These are phyloP conservation scores for Corymbia citriodora DNA, from an alignment of 441 rosid genomes.

Conservation along the genomic window DNA sequence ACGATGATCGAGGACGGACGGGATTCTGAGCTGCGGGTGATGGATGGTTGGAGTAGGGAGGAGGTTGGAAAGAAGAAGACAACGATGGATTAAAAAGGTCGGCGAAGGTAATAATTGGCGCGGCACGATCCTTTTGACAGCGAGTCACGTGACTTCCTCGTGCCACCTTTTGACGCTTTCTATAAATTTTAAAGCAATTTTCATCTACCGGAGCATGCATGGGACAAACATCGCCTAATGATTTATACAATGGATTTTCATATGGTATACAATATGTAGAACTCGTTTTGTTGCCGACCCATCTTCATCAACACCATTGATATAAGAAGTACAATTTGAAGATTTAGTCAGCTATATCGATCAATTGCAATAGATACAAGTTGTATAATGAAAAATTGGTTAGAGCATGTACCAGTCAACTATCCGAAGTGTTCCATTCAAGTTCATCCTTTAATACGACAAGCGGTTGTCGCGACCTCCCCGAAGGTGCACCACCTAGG, in stretches of 20 bases:
- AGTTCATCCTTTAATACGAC: accelerated
- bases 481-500: no score
- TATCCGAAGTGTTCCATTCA: not conserved
- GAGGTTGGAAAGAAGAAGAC: not conserved
- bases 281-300: not conserved
- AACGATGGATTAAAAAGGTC: not conserved
- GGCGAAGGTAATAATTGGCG: not conserved
- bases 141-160: not conserved
- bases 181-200: not conserved
- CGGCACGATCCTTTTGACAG: not conserved
- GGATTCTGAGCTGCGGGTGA: not conserved
- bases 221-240: no score
- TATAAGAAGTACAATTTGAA: not conserved
- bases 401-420: not conserved
- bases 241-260: no score
- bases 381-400: not conserved
- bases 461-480: no score
- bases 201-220: not conserved
- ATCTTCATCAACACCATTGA: not conserved
- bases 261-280: not conserved
- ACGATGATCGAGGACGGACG: not conserved
- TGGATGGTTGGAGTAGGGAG: accelerated
- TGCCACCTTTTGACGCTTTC: not conserved
- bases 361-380: not conserved
- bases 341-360: accelerated